These are phyloP conservation scores for Trichoderma sp. DNA, from an alignment of 2,329 filamentous ascomycete species.

Conservation along the genomic window DNA sequence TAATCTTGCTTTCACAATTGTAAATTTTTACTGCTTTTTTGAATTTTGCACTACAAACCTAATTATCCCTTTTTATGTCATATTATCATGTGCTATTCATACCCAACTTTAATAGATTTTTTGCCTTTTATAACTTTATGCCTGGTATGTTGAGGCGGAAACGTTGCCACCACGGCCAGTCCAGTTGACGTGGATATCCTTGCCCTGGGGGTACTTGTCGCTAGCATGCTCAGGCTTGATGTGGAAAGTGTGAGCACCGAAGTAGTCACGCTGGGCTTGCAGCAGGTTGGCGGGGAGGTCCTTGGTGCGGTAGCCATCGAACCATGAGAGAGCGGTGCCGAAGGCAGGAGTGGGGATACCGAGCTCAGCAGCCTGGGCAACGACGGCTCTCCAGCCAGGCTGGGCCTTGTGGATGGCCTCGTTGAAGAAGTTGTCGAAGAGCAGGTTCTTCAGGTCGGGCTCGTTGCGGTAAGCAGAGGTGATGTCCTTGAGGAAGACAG, in stretches of 20 bases:
- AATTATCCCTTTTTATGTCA: constrained; percentile 18
- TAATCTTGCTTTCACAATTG: not conserved
- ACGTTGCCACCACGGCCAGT: constrained; percentile 97
- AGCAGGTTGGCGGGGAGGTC: constrained; percentile 96
- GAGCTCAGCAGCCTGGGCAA: constrained; percentile 87
- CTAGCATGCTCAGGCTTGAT: constrained; percentile 78
- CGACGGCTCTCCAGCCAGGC: constrained; percentile 85
- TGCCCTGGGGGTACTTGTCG: constrained; percentile 76
- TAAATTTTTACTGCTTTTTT: constrained; percentile 7
- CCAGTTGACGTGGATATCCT: constrained; percentile 99
- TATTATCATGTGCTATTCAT: constrained; percentile 17
- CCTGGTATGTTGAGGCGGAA: constrained; percentile 95
- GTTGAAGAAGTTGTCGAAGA: constrained; percentile 99
- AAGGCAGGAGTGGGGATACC: constrained; percentile 96
- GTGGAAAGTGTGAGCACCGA: constrained; percentile 88
- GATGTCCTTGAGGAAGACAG: constrained; percentile 99
- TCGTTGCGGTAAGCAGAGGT: constrained; percentile 93
- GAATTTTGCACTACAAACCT: constrained; percentile 6
- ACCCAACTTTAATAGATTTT: constrained; percentile 10
- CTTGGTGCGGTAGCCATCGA: constrained; percentile 97
- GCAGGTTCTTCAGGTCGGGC: constrained; percentile 93
- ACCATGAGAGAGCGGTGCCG: constrained; percentile 96
- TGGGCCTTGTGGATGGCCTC: constrained; percentile 97
- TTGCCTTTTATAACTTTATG: constrained; percentile 53
- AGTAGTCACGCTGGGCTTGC: constrained; percentile 99